phyloP scores from a whole-genome alignment of 164 flowering plant genomes.

The Akebia trifoliata region DNA sequence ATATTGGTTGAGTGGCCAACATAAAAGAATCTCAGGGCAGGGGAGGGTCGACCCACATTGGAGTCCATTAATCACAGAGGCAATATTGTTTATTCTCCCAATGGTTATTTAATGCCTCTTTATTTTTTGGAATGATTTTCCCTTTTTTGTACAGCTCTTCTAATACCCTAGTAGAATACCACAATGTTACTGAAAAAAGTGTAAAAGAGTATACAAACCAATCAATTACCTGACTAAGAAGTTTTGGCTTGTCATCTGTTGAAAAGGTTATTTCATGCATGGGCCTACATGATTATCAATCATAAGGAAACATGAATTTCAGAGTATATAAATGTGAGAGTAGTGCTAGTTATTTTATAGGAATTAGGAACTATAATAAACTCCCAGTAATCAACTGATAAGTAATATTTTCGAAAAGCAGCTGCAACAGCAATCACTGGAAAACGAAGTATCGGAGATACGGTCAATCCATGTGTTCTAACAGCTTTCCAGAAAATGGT shows the following conservation, averaged over 20 bases:
- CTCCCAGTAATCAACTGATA: not conserved
- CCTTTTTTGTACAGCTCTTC: not conserved
- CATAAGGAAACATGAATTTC: not conserved
- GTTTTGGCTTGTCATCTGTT: conserved; percentile 35
- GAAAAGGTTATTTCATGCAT: conserved; percentile 40
- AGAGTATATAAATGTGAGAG: not conserved
- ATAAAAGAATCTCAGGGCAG: not conserved
- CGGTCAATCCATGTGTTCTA: not conserved
- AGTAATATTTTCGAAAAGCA: not conserved
- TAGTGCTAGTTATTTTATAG: not conserved
- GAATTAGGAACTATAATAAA: not conserved
- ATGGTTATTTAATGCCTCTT: too few relatives aligned
- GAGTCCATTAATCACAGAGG: too few relatives aligned
- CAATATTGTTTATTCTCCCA: too few relatives aligned
- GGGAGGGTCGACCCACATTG: too few relatives aligned
- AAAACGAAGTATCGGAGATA: not conserved
- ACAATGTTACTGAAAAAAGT: not conserved
- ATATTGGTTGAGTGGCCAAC: not conserved
- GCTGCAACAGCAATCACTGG: too few relatives aligned
- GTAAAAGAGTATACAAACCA: too few relatives aligned
- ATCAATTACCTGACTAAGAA: conserved; percentile 31
- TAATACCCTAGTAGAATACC: not conserved
- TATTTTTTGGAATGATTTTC: not conserved
- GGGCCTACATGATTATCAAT: conserved; percentile 26
- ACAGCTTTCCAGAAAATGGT: not conserved